These are phyloP conservation scores for Cytospora piceae DNA, from an alignment of 2,329 filamentous ascomycete species.

Conservation along the genomic window DNA sequence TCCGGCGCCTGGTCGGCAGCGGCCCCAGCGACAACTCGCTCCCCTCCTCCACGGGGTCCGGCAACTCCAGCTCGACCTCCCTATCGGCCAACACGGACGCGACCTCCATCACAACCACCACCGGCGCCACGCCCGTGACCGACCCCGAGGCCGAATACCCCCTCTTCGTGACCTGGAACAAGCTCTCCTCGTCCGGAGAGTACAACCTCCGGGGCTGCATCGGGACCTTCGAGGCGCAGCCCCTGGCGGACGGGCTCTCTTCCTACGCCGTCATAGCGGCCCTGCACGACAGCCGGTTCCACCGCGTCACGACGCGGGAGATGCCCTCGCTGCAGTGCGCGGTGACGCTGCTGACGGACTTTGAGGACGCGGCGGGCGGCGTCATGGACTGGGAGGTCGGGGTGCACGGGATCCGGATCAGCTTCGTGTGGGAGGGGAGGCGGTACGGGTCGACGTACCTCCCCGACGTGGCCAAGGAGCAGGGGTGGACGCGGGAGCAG, in stretches of 20 bases:
- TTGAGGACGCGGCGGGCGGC: slow-evolving; percentile 73
- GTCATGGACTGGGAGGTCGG: slow-evolving; percentile 86
- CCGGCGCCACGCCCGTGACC: slow-evolving; percentile 42
- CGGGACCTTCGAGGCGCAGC: slow-evolving; percentile 84
- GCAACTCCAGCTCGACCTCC: slow-evolving; percentile 39
- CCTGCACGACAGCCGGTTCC: slow-evolving; percentile 65
- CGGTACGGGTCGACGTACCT: slow-evolving; percentile 88
- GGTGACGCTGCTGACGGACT: slow-evolving; percentile 84
- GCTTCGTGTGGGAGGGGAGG: slow-evolving; percentile 73
- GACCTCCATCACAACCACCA: slow-evolving; percentile 45
- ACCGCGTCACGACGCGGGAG: slow-evolving; percentile 56
- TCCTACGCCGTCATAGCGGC: slow-evolving; percentile 84
- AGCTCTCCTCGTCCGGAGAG: slow-evolving; percentile 57
- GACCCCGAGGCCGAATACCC: slow-evolving; percentile 60
- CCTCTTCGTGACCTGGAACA: slow-evolving; percentile 96
- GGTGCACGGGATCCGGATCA: slow-evolving; percentile 83
- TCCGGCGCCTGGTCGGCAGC: slow-evolving; percentile 46
- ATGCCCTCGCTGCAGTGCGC: slow-evolving; percentile 64
- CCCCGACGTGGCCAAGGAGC: slow-evolving; percentile 87
- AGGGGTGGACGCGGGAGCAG: slow-evolving; percentile 95
- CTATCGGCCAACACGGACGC: slow-evolving; percentile 37
- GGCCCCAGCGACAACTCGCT: slow-evolving; percentile 32
- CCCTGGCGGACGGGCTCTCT: slow-evolving; percentile 72
- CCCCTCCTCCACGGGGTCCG: slow-evolving; percentile 40
- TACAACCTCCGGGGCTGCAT: slow-evolving; percentile 89